Evolutionary conservation across 768 basidiomycete genomes (phyloP), one percentile per base, ranked within the genome.

Genomic region (Brasilioporus rufonigricans): DNA sequence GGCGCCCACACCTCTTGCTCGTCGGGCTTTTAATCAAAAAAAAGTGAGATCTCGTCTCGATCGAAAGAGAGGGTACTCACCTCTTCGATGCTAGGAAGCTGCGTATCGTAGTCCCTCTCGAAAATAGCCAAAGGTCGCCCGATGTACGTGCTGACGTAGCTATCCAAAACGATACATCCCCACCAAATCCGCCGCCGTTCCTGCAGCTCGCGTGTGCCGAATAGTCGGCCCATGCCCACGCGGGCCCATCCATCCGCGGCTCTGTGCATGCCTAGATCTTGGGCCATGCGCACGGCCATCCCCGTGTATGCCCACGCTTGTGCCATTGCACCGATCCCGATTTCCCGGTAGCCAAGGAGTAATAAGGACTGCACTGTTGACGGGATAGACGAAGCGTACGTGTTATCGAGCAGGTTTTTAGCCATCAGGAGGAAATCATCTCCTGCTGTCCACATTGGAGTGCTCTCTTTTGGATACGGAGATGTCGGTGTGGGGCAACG

Each of bases 271-370:
- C 91, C 91, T 51, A 93, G 69, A 69, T 93, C 91, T 71, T 91
- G 91, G 16, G 91, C 91, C 91, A 94, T 93, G n/a, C 93, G 80
- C 35, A 94, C 85, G 0, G 88, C 91, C 87, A 91, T 89, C 12
- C 92, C 91, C 19, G 85, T 80, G 65, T 87, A 91, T 11, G 85
- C 80, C 93, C 92, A 95, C 31, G 89, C 86, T 69, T 87, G 83
- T 9, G 87, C 86, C 91, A 93, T 95, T 18, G 89, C 84, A 43
- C 90, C 93, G 55, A 93, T 89, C 3, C 93, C 93, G 39, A 92
- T 80, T 70, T 95, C 91, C 9, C 92, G 79, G 65, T 89, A 93
- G 8, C 87, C 87, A 73, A 93, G 79, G 11, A 95, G 77, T 11
- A 95, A 76, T 19, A 94, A 72, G 6, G 91, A 84, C 65, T 93